Conservation (phyloP, 1,284 basidiomycete genomes). For the Ustilago shanxiensis region DNA sequence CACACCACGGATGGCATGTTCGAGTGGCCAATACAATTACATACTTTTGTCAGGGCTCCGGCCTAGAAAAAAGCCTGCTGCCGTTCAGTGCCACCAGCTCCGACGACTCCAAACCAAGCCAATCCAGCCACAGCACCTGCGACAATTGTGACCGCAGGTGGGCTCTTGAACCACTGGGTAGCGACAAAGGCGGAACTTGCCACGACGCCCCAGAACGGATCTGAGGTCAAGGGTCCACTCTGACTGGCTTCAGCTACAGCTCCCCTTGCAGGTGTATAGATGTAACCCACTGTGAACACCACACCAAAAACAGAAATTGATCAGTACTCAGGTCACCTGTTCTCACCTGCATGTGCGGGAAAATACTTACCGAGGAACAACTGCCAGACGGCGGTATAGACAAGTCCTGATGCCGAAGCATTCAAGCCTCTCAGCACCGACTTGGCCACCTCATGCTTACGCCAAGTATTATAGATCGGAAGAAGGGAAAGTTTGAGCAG, state of each 20-base stretch:
- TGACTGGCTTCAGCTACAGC: slow-evolving; percentile 32
- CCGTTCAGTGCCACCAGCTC: slow-evolving; percentile 37
- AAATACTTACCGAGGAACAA: slow-evolving; percentile 70
- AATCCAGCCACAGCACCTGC: slow-evolving; percentile 71
- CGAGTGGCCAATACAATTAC: too few species aligned
- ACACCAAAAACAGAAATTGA: not conserved
- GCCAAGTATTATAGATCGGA: slow-evolving; percentile 73
- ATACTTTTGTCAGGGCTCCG: too few species aligned
- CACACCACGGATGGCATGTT: too few species aligned
- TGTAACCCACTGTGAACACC: slow-evolving; percentile 56
- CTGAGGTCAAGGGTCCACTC: slow-evolving; percentile 70
- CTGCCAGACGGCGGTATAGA: slow-evolving; percentile 75
- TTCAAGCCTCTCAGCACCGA: slow-evolving; percentile 74
- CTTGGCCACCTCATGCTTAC: slow-evolving; percentile 71
- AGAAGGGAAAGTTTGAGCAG: slow-evolving; percentile 74
- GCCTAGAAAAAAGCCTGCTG: slow-evolving; percentile 40
- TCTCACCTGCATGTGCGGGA: not conserved
- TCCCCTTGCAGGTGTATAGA: slow-evolving; percentile 67
- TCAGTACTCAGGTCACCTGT: not conserved
- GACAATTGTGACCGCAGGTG: slow-evolving; percentile 70
- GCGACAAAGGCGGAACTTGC: slow-evolving; percentile 60
- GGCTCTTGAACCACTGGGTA: slow-evolving; percentile 69
- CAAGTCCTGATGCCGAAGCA: slow-evolving; percentile 75
- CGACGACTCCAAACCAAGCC: slow-evolving; percentile 71
- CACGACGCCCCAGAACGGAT: slow-evolving; percentile 73